Evolutionary conservation across 2,329 filamentous ascomycete genomes (phyloP), one percentile per base, ranked within the genome.

Genomic region (Lizonia empirigonia): DNA sequence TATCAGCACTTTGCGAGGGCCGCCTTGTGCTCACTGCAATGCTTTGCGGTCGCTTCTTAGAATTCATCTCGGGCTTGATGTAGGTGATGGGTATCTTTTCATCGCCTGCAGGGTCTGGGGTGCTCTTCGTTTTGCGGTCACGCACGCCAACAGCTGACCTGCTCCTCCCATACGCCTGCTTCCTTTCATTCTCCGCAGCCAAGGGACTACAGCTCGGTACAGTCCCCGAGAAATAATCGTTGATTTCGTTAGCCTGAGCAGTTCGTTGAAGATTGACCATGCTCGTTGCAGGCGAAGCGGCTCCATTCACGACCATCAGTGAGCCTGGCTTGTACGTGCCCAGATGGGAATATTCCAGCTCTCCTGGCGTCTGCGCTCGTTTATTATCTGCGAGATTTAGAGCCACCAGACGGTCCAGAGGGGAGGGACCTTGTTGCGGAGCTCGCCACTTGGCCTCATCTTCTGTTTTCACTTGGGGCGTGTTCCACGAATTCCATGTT

Each of bases 251-350:
- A 4, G 33, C 22, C 15, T 35, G 35, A 4, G 30, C 20, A 23
- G 19, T 32, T 9, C 26, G 44, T 19, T 20, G 57, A 9, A 51
- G 24, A 9, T 58, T 34, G 19, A 41, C 56, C 32, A 71, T 60
- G 51, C 75, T 76, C 3, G 74, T 69, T 37, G 74, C 74, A 12
- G 78, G 78, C 3, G 78, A 79, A 8, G 75, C 69, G 13, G 73
- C 68, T 7, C 78, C 78, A 49, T 80, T 80, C 5, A 76, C 79
- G 15, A 80, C 72, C 15, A 74, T 69, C 7, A 80, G 66, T 3
- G 76, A 75, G 7, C 78, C 78, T 6, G 74, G 67, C 47, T 72
- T 65, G 44, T 76, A 68, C 23, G 63, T 67, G 5, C 77, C 76
- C 23, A 77, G 66, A 37, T 77, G 74, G 5, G 70, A 66, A 53